Evolutionary conservation across 352 stramenopile genomes (phyloP), one percentile per base, ranked within the genome.

Genomic region (Globisporangium nodosum): DNA sequence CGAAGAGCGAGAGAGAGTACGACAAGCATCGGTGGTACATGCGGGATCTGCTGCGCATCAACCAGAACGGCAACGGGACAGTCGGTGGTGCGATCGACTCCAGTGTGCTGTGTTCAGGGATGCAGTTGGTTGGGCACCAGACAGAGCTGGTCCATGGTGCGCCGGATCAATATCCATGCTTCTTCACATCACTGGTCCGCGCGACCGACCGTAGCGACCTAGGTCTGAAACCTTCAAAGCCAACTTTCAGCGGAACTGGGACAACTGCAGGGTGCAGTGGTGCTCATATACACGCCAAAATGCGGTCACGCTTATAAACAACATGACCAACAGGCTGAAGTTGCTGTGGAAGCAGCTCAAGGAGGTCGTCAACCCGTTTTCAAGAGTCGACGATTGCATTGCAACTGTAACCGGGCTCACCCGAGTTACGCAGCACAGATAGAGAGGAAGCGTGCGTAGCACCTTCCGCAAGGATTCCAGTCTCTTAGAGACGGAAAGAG

Each of bases 321-420:
- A 69, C 20, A 71, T 64, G 3, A 74, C 72, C 31, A 72, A 76
- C 45, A 16, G 51, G n/a, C 21, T 72, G 1, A 64, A 71, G 42
- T 20, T 55, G 0, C 61, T 48, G 2, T 76, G 61, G 58, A 68
- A 72, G 48, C 58, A 70, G 33, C 42, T 68, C 7, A 76, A 76
- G 18, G 61, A 67, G 0, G 8, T 50, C 0, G 47, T 76, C 6
- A 11, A 60, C 7, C 53, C 47, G 0, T 65, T 64, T 43, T 63
- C 42, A 65, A 65, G 24, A 13, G 42, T 47, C 15, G 16, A 21
- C 42, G 16, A 47, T 15, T 47, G 42, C 42, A 21, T 47, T 18
- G 15, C 42, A 47, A 6, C n/a, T n/a, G n/a, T n/a, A n/a, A n/a
- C n/a, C n/a, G n/a, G n/a, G n/a, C n/a, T n/a, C n/a, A n/a, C n/a